Conservation (phyloP, 2,329 filamentous ascomycete genomes). For the Diplodia corticola region DNA sequence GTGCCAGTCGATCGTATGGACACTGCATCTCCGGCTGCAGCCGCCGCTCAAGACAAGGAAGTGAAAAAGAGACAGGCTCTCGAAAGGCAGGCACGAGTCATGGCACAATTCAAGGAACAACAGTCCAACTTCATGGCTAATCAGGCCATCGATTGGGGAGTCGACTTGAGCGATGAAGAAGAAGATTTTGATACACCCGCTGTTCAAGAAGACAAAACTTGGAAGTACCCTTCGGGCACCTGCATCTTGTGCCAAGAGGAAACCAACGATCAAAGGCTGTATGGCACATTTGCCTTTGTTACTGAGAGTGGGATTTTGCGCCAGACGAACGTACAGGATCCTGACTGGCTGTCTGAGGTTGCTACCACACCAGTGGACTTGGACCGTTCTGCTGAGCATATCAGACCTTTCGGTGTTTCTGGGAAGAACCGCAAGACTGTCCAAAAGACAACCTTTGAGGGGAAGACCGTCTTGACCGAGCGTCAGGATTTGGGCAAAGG, state of each 20-base stretch:
- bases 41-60: conserved; percentile 65
- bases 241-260: conserved; percentile 98
- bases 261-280: conserved; percentile 82
- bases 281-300: conserved; percentile 90
- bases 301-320: conserved; percentile 83
- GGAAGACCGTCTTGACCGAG: conserved; percentile 70
- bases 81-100: conserved; percentile 87
- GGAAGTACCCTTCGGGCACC: conserved; percentile 89
- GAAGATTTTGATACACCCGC: conserved; percentile 59
- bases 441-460: conserved; percentile 71
- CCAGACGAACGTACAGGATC: conserved; percentile 79
- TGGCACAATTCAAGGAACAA: conserved; percentile 97
- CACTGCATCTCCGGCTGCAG: conserved; percentile 75
- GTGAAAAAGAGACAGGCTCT: conserved; percentile 88
- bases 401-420: conserved; percentile 88
- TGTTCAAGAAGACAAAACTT: conserved; percentile 70
- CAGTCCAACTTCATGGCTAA: conserved; percentile 93
- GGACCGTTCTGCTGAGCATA: conserved; percentile 77
- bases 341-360: conserved; percentile 82
- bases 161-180: conserved; percentile 75
- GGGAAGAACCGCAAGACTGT: conserved; percentile 79
- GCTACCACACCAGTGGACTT: conserved; percentile 75
- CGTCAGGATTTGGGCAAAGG: conserved; percentile 85
- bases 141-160: conserved; percentile 86
- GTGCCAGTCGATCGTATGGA: conserved; percentile 75